A percentile compares a stretch with the other conserved stretches of the same genome.
Evolutionary conservation across 148 eudicot genomes (phyloP).

Genomic region (Gaultheria prostrata): DNA sequence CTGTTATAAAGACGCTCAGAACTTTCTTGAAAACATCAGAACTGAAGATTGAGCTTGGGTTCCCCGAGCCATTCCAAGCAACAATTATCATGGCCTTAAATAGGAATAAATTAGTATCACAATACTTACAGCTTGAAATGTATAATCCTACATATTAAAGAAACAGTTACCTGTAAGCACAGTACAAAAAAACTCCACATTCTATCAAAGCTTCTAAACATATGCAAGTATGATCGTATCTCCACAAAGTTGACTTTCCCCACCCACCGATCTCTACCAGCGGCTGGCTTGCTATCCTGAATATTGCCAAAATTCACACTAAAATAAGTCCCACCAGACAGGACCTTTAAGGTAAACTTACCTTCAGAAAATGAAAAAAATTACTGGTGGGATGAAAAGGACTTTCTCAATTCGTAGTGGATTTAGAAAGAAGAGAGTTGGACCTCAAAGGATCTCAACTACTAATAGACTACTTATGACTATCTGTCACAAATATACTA

Average conservation of each 20-base stretch:
- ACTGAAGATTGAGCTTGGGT: slow-evolving; percentile 63
- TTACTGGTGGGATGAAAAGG: background rate
- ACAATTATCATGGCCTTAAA: slow-evolving; percentile 95
- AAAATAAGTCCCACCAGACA: background rate
- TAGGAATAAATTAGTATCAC: slow-evolving; percentile 12
- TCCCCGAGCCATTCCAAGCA: slow-evolving; percentile 92
- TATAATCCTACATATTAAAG: background rate
- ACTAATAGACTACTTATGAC: background rate
- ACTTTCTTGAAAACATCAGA: slow-evolving; percentile 74
- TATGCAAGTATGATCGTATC: slow-evolving; percentile 89
- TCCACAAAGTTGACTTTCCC: slow-evolving; percentile 99
- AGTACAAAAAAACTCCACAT: slow-evolving; percentile 95
- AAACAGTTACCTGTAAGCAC: slow-evolving; percentile 73
- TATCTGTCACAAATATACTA: background rate
- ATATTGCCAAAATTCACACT: background rate
- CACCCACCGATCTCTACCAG: slow-evolving; percentile 58
- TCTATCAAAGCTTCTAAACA: slow-evolving; percentile 96
- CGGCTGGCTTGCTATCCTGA: slow-evolving; percentile 62
- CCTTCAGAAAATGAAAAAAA: background rate
- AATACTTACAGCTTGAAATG: background rate
- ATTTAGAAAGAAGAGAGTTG: background rate
- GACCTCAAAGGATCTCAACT: background rate
- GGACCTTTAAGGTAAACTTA: background rate
- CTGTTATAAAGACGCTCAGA: slow-evolving; percentile 86
- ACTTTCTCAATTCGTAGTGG: slow-evolving; percentile 3